A percentile compares a stretch with the other conserved stretches of the same genome.
phyloP scores from a whole-genome alignment of 75 land plant genomes.

The Picea sitchensis region DNA sequence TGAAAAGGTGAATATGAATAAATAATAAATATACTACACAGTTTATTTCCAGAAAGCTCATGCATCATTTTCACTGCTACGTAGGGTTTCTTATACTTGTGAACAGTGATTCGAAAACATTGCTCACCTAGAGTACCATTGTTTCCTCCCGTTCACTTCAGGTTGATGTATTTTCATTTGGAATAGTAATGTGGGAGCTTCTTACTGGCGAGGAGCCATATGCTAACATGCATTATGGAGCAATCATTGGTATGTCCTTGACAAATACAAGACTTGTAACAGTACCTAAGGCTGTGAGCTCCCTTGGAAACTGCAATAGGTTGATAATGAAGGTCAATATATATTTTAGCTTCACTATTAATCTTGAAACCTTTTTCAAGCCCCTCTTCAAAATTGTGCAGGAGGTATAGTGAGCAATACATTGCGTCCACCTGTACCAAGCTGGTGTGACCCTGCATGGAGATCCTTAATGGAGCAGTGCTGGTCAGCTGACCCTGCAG shows the following conservation, averaged over 20 bases:
- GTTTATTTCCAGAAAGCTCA: too few species aligned
- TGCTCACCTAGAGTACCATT: neutral
- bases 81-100: neutral
- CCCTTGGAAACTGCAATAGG: neutral
- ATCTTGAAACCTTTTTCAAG: neutral
- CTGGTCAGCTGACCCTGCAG: conserved; percentile 75
- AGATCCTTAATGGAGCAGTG: conserved; percentile 74
- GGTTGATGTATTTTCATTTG: conserved; percentile 98
- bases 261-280: neutral
- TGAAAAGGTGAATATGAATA: conserved; percentile 58
- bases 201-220: conserved; percentile 92
- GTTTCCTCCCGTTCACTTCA: conserved; percentile 14
- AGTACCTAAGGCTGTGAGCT: neutral
- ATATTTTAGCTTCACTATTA: neutral
- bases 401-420: conserved; percentile 83
- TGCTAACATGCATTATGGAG: conserved; percentile 83
- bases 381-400: conserved; percentile 12
- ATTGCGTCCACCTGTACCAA: conserved; percentile 63
- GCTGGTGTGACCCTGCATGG: conserved; percentile 66
- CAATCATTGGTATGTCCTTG: conserved; percentile 64
- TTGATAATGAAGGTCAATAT: neutral
- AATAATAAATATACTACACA: too few species aligned
- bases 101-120: neutral
- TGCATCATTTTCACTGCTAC: neutral
- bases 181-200: conserved; percentile 95